Percentiles rank a stretch among this genome's conserved stretches.
These are phyloP conservation scores for Phytophthora fragariae DNA, from an alignment of 352 stramenopile species.

Conservation along the genomic window DNA sequence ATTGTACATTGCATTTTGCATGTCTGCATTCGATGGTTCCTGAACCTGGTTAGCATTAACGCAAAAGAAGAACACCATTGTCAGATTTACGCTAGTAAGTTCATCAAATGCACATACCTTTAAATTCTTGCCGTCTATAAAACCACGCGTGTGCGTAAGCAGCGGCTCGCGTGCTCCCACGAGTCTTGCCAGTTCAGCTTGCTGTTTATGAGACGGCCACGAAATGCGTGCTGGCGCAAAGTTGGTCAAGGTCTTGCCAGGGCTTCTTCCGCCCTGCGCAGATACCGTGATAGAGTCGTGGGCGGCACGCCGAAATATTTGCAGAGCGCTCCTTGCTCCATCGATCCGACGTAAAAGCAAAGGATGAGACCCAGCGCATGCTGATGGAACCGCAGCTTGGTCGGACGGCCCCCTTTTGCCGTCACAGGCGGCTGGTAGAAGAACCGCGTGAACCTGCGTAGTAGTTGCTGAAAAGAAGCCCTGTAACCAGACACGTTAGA, in stretches of 20 bases:
- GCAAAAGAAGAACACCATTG: not conserved
- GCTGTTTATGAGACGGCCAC: not conserved
- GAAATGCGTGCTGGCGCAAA: not conserved
- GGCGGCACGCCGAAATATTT: not conserved
- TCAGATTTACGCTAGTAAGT: not conserved
- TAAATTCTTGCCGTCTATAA: not conserved
- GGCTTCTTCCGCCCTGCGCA: not conserved
- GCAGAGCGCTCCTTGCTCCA: not conserved
- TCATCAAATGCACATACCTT: not conserved
- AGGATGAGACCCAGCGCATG: not conserved
- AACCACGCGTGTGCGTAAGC: not conserved
- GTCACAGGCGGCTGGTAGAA: not conserved
- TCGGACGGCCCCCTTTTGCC: not conserved
- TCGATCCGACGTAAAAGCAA: not conserved
- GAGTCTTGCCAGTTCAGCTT: not conserved
- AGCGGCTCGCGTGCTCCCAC: not conserved
- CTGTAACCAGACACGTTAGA: not conserved
- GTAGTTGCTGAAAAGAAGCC: not conserved
- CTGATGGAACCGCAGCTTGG: not conserved
- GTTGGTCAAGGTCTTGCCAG: not conserved
- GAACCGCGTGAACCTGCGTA: not conserved
- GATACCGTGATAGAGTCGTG: not conserved
- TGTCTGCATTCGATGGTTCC: slow-evolving; percentile 10
- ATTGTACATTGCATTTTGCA: slow-evolving; percentile 26
- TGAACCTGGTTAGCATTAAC: slow-evolving; percentile 5